phyloP scores from a whole-genome alignment of 176 grass and related monocot genomes.

The Elymus sibiricus region DNA sequence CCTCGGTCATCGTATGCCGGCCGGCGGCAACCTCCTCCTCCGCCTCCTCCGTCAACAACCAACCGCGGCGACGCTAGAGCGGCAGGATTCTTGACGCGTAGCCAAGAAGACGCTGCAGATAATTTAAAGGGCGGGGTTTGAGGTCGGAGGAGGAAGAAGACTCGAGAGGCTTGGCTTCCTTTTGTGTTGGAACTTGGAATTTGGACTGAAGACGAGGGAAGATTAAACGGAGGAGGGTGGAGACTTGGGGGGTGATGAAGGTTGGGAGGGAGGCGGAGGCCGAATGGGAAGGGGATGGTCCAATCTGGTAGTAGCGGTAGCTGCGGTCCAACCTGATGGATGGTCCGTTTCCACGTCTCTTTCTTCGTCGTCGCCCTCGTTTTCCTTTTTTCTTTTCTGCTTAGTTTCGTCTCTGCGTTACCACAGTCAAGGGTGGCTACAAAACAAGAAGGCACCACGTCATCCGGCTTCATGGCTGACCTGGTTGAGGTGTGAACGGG shows the following conservation, averaged over 20 bases:
- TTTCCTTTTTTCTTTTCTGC: too few relatives aligned
- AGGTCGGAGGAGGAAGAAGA: neutral
- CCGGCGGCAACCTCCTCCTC: neutral
- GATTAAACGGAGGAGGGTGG: neutral
- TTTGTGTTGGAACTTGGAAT: neutral
- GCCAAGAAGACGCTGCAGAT: neutral
- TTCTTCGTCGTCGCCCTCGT: neutral
- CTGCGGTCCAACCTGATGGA: conserved; percentile 4
- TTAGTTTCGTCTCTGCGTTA: neutral
- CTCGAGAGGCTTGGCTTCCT: neutral
- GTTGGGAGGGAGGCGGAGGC: too few relatives aligned
- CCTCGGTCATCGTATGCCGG: conserved; percentile 7
- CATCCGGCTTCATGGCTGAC: too few relatives aligned
- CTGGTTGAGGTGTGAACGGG: too few relatives aligned
- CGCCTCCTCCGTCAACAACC: neutral
- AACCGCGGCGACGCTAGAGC: neutral
- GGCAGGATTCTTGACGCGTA: neutral
- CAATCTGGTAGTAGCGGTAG: neutral
- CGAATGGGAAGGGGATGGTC: neutral
- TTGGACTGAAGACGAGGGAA: neutral
- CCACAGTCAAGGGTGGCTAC: too few relatives aligned
- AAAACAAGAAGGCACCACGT: too few relatives aligned
- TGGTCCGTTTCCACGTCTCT: neutral
- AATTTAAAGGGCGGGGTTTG: neutral
- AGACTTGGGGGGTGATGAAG: neutral